Evolutionary conservation across 345 rosid genomes (phyloP).

Genomic region (Lumnitzera racemosa): DNA sequence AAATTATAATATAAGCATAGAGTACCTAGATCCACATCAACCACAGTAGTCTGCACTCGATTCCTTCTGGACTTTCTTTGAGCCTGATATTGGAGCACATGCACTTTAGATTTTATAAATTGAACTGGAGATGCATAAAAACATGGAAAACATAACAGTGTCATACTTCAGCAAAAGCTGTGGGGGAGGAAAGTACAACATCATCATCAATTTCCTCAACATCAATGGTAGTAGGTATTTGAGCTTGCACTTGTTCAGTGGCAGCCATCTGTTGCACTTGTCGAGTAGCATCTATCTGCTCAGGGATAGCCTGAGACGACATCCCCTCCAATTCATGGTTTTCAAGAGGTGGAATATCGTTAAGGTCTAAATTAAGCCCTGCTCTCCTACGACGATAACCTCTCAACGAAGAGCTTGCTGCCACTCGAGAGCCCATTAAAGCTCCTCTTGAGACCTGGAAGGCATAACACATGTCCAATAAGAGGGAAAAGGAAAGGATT

Average conservation of each 20-base stretch:
- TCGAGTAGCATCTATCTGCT: not conserved
- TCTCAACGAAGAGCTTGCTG: slow-evolving; percentile 29
- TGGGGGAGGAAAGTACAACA: slow-evolving; percentile 63
- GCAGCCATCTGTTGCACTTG: slow-evolving; percentile 9
- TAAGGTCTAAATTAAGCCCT: slow-evolving; percentile 31
- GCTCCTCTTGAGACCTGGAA: not conserved
- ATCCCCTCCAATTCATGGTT: slow-evolving; percentile 48
- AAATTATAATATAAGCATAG: too few species aligned
- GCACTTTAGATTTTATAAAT: slow-evolving; percentile 1
- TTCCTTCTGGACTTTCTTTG: slow-evolving; percentile 56
- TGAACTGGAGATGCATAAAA: slow-evolving; percentile 5
- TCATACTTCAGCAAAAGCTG: slow-evolving; percentile 68
- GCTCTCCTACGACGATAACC: slow-evolving; percentile 51
- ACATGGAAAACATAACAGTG: slow-evolving; percentile 2
- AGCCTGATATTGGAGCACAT: slow-evolving; percentile 43
- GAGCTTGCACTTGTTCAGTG: slow-evolving; percentile 21
- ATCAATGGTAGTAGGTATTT: slow-evolving; percentile 38
- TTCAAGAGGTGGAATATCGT: slow-evolving; percentile 44
- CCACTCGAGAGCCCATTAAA: slow-evolving; percentile 39
- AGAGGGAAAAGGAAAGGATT: not conserved
- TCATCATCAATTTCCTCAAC: slow-evolving; percentile 82
- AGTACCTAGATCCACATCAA: slow-evolving; percentile 74
- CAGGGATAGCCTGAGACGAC: slow-evolving; percentile 27
- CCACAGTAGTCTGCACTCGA: slow-evolving; percentile 26
- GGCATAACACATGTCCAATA: not conserved